Percentiles rank a stretch among this genome's conserved stretches.
phyloP scores from a whole-genome alignment of 1,284 basidiomycete species.

The Moesziomyces aphidis region DNA sequence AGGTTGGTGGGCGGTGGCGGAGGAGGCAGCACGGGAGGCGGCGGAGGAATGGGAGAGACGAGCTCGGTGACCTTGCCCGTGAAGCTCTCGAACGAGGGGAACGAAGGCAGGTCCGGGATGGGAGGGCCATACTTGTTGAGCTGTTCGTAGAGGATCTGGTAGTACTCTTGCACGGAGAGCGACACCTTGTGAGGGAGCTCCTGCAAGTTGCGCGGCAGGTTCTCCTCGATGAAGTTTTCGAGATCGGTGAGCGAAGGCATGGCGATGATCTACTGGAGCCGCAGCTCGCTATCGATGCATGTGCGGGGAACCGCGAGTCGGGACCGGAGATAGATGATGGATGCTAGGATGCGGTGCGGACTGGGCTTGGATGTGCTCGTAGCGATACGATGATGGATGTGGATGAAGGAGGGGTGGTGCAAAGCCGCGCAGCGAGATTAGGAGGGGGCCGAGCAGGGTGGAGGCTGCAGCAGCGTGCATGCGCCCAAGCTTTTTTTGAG shows the following conservation, averaged over 20 bases:
- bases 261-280: slow-evolving; percentile 1
- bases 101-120: slow-evolving; percentile 36
- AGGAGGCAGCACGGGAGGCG: slow-evolving; percentile 29
- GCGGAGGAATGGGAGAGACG: slow-evolving; percentile 26
- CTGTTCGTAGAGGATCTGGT: slow-evolving; percentile 50
- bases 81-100: slow-evolving; percentile 44
- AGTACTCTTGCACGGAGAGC: slow-evolving; percentile 52
- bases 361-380: background rate
- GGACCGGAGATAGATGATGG: too few species aligned
- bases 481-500: slow-evolving; percentile 4
- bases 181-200: slow-evolving; percentile 56
- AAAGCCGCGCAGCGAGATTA: background rate
- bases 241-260: slow-evolving; percentile 62
- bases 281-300: slow-evolving; percentile 1
- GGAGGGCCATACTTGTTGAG: slow-evolving; percentile 57
- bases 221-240: slow-evolving; percentile 59
- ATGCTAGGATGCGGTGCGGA: slow-evolving; percentile 1
- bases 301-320: background rate
- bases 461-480: slow-evolving; percentile 1
- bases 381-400: background rate
- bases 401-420: background rate
- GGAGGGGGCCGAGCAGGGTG: background rate
- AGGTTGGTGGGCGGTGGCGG: slow-evolving; percentile 46
- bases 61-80: slow-evolving; percentile 34
- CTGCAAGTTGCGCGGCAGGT: slow-evolving; percentile 51